Percentiles rank a stretch among this genome's conserved stretches.
Evolutionary conservation across 495 filamentous ascomycete genomes (phyloP).

Genomic region (Podospora conica): DNA sequence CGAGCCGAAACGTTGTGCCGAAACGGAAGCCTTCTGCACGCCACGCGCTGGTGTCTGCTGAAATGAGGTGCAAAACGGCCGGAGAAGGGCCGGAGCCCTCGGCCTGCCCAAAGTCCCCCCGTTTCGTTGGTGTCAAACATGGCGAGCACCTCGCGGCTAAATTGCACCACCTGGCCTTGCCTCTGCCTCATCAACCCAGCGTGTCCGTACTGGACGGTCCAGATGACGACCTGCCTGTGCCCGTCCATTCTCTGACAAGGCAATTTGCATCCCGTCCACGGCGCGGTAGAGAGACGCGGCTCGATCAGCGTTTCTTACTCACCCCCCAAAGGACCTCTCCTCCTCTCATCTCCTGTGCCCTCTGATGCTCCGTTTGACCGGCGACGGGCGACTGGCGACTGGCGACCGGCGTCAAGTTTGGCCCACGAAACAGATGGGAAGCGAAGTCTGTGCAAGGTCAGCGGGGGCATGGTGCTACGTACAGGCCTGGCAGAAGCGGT

Average conservation of each 20-base stretch:
- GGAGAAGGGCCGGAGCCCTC: conserved; percentile 29
- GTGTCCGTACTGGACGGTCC: neutral
- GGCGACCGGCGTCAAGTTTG: neutral
- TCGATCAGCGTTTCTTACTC: neutral
- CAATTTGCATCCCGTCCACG: neutral
- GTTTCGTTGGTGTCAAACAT: neutral
- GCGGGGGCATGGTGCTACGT: neutral
- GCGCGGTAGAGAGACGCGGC: neutral
- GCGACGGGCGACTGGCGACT: neutral
- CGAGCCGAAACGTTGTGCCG: neutral
- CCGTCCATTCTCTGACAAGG: neutral
- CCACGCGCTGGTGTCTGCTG: neutral
- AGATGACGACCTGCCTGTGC: neutral
- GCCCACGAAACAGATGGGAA: neutral
- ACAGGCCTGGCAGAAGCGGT: neutral
- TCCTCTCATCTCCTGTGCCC: neutral
- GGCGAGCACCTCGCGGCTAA: conserved; percentile 18
- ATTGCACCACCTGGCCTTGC: conserved; percentile 10
- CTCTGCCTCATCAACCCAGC: conserved; percentile 3
- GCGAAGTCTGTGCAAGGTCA: neutral
- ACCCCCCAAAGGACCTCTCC: neutral
- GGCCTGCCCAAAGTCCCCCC: conserved; percentile 8
- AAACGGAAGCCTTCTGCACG: neutral
- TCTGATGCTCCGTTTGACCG: neutral
- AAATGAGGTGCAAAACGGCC: conserved; percentile 21